Evolutionary conservation across 345 rosid species (phyloP), one percentile per base, ranked within the genome.

Genomic region (Iberis pinnata): DNA sequence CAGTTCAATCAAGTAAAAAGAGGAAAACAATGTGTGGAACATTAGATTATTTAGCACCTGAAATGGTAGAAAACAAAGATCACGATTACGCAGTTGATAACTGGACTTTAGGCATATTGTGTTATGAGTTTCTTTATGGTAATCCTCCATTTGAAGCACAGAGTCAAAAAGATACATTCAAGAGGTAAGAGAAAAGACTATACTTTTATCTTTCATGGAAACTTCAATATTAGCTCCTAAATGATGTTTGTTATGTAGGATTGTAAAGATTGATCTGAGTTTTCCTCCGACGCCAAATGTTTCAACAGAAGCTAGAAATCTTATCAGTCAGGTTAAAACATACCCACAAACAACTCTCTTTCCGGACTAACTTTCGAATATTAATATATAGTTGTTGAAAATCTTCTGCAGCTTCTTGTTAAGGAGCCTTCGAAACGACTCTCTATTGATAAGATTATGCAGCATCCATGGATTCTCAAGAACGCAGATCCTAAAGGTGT

Each of bases 11-110:
- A 15, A 77, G 68, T 70, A 71, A 73, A 76, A 93, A 86, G 76
- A 83, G 99, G 43, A 82, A 61, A 69, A 93, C 97, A 9, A 81
- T 88, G 97, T 93, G 99, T 63, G 99, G 99, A 39, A 88, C 99
- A 5, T 63, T 93, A 61, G 99, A 93, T 58, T 88, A 93, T 50
- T 75, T 93, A 36, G 97, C 97, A 46, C 99, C 97, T 14, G 97
- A 93, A 73, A 83, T 88, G 94, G 97, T 93, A 15, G 97, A 88
- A 69, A 80, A 82, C 9, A 83, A 70, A 75, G 92, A 83, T 60
- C 94, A 88, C 43, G 99, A 86, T 63, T 73, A 80, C 43, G 90
- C 95, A 6, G 94, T 93, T 43, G 97, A 93, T 76, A 93, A 93
- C 72, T 88, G 97, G 97, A 88, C 97, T 38, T 64, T 88, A 68